phyloP scores from a whole-genome alignment of 2,329 filamentous ascomycete species.

The Hymenoscyphus fraxineus region DNA sequence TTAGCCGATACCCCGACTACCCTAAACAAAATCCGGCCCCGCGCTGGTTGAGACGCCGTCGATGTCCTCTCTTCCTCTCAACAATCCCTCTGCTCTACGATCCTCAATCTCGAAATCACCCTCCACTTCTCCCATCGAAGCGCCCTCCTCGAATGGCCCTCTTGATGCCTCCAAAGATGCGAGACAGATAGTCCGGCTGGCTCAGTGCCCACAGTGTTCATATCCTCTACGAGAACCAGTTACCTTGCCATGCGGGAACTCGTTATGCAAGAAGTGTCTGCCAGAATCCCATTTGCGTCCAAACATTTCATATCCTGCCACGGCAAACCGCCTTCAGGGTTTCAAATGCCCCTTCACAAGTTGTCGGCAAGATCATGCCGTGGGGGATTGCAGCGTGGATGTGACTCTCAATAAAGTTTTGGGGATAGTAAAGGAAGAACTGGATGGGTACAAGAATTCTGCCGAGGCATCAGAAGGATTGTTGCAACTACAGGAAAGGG shows the following conservation, averaged over 20 bases:
- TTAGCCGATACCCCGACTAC: slow-evolving; percentile 11
- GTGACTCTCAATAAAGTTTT: slow-evolving; percentile 72
- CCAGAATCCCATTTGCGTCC: slow-evolving; percentile 61
- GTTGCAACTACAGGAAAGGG: slow-evolving; percentile 39
- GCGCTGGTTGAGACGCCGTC: slow-evolving; percentile 19
- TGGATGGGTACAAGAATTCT: slow-evolving; percentile 41
- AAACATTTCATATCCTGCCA: slow-evolving; percentile 74
- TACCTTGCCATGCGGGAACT: slow-evolving; percentile 77
- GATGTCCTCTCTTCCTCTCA: slow-evolving; percentile 27
- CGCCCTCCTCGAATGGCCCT: slow-evolving; percentile 17
- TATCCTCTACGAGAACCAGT: slow-evolving; percentile 63
- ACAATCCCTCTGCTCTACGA: slow-evolving; percentile 19
- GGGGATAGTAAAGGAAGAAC: slow-evolving; percentile 52
- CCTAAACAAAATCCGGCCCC: slow-evolving; percentile 6
- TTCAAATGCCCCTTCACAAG: slow-evolving; percentile 69
- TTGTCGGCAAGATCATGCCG: slow-evolving; percentile 68
- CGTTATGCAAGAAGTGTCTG: slow-evolving; percentile 71
- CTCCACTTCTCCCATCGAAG: slow-evolving; percentile 9
- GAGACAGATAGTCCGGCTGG: slow-evolving; percentile 63
- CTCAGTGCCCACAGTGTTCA: slow-evolving; percentile 76
- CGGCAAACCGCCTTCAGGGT: slow-evolving; percentile 61
- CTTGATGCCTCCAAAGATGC: slow-evolving; percentile 52
- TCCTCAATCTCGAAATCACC: slow-evolving; percentile 14
- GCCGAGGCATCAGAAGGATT: slow-evolving; percentile 38
- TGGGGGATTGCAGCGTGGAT: slow-evolving; percentile 73